phyloP scores from a whole-genome alignment of 2,329 filamentous ascomycete species.

The Ascochyta koolunga region DNA sequence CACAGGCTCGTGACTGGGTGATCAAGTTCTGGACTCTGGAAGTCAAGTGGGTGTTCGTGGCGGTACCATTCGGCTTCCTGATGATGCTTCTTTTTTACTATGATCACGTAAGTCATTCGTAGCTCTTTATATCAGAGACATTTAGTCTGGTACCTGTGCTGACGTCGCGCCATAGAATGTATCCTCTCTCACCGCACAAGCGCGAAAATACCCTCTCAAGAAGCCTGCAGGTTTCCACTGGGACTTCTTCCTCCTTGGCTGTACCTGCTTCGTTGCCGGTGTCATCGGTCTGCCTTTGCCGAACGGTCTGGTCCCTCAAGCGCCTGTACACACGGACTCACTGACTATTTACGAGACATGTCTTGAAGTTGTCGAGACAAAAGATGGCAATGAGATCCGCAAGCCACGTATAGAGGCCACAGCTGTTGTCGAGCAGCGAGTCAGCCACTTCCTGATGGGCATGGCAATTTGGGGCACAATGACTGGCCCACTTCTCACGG shows the following conservation, averaged over 20 bases:
- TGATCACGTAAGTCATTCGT: conserved; percentile 52
- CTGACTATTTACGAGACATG: conserved; percentile 49
- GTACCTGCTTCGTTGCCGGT: conserved; percentile 59
- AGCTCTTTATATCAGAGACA: background rate
- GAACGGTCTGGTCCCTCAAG: conserved; percentile 62
- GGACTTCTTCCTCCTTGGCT: conserved; percentile 63
- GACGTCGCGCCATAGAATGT: conserved; percentile 48
- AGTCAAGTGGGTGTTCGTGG: conserved; percentile 60
- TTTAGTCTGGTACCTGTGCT: background rate
- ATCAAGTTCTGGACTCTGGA: conserved; percentile 61
- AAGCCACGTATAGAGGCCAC: conserved; percentile 53
- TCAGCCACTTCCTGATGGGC: conserved; percentile 61
- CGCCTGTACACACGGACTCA: conserved; percentile 63
- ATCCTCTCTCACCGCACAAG: conserved; percentile 60
- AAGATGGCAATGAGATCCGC: conserved; percentile 51
- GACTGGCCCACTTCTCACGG: conserved; percentile 58
- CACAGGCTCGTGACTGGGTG: conserved; percentile 54
- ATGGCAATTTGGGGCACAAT: conserved; percentile 61
- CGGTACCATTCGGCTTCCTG: conserved; percentile 60
- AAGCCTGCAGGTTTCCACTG: conserved; percentile 64
- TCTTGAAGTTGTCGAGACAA: conserved; percentile 47
- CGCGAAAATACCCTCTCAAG: conserved; percentile 58
- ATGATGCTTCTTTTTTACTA: conserved; percentile 64
- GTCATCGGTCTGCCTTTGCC: conserved; percentile 60
- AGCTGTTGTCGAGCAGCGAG: conserved; percentile 59